Conservation (phyloP, 1,139 yeast genomes). For the Blastobotrys petasosporus region DNA sequence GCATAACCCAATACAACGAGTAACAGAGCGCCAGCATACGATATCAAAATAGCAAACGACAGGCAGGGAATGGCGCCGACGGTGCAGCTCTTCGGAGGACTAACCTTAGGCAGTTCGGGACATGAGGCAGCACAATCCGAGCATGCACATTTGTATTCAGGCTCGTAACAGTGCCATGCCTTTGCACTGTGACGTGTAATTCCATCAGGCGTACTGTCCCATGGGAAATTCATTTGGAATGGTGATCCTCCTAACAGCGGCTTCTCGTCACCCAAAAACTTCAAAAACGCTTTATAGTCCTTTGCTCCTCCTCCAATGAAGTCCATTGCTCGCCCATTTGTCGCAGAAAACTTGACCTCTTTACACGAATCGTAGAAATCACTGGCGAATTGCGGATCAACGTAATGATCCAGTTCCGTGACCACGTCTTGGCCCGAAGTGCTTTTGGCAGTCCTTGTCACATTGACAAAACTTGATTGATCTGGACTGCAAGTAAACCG, state of each 20-base stretch:
- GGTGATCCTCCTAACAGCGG: constrained; percentile 94
- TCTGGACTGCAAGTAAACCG: constrained; percentile 85
- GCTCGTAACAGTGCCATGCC: constrained; percentile 55
- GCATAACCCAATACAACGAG: constrained; percentile 38
- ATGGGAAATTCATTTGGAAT: constrained; percentile 78
- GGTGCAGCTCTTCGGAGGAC: constrained; percentile 40
- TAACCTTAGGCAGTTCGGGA: constrained; percentile 52
- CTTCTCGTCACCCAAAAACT: constrained; percentile 89
- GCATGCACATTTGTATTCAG: constrained; percentile 75
- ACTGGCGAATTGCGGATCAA: constrained; percentile 55
- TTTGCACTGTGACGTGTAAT: constrained; percentile 33
- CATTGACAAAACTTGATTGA: constrained; percentile 68
- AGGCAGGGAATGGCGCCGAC: constrained; percentile 68
- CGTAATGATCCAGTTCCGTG: constrained; percentile 60
- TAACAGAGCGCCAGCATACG: constrained; percentile 44
- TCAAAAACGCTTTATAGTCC: constrained; percentile 63
- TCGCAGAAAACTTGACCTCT: constrained; percentile 84
- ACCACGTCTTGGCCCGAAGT: constrained; percentile 57
- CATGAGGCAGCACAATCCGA: constrained; percentile 82
- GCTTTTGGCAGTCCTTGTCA: constrained; percentile 52
- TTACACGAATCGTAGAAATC: constrained; percentile 78
- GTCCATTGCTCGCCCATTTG: constrained; percentile 96
- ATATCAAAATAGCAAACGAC: constrained; percentile 52
- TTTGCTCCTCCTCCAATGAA: constrained; percentile 94
- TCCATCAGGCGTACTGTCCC: constrained; percentile 35